phyloP scores from a whole-genome alignment of 2,329 filamentous ascomycete species.

The Cladosporium sp. region DNA sequence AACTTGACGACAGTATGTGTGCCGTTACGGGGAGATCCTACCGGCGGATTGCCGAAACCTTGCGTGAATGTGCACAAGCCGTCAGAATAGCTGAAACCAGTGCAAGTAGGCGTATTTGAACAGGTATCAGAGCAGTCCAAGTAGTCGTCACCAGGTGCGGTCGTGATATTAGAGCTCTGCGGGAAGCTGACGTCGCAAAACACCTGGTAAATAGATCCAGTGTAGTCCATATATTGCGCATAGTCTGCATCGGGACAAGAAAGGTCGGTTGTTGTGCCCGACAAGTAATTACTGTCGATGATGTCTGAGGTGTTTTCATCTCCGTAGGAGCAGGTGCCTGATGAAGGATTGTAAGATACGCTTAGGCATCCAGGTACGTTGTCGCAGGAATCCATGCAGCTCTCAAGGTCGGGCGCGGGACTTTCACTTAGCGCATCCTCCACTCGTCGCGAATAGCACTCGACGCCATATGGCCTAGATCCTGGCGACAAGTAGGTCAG shows the following conservation, averaged over 20 bases:
- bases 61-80: constrained; percentile 27
- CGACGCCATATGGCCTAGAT: constrained; percentile 29
- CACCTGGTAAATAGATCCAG: constrained; percentile 32
- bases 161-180: constrained; percentile 22
- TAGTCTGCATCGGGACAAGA: constrained; percentile 31
- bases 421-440: constrained; percentile 23
- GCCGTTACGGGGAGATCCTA: constrained; percentile 18
- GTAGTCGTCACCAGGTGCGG: neutral
- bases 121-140: constrained; percentile 29
- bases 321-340: constrained; percentile 24
- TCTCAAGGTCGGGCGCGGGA: constrained; percentile 26
- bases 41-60: constrained; percentile 22
- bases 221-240: constrained; percentile 28
- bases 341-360: constrained; percentile 24
- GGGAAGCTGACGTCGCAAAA: constrained; percentile 33
- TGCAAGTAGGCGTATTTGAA: constrained; percentile 24
- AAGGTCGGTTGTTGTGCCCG: constrained; percentile 27
- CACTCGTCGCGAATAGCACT: constrained; percentile 27
- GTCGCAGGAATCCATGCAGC: constrained; percentile 31
- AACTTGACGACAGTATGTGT: constrained; percentile 29
- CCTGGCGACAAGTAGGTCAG: constrained; percentile 30
- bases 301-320: neutral
- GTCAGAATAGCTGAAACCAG: constrained; percentile 25
- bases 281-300: neutral
- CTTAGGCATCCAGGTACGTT: constrained; percentile 26